Evolutionary conservation across 2,329 filamentous ascomycete species (phyloP).

Genomic region (Neoarthrinium moseri): DNA sequence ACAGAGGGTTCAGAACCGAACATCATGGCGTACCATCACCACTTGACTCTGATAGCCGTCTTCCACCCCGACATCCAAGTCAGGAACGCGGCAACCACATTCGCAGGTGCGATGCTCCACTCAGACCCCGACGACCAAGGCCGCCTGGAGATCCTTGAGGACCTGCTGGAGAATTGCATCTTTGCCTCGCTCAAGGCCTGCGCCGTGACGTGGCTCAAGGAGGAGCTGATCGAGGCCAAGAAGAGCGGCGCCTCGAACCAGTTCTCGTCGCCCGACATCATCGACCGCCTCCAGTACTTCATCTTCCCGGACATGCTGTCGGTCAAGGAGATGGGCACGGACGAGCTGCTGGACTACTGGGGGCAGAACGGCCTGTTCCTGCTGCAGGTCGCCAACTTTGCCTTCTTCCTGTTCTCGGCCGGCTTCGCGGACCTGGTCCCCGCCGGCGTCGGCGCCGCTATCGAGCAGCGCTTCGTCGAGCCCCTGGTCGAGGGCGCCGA

Average conservation of each 20-base stretch:
- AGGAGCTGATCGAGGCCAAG: constrained; percentile 54
- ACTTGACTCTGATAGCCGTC: constrained; percentile 54
- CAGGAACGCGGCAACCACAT: constrained; percentile 52
- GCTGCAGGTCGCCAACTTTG: constrained; percentile 61
- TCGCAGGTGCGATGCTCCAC: constrained; percentile 56
- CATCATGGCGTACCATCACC: constrained; percentile 62
- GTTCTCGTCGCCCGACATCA: constrained; percentile 53
- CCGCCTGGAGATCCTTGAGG: constrained; percentile 60
- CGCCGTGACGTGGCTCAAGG: constrained; percentile 62
- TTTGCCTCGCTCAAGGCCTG: constrained; percentile 62
- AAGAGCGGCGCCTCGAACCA: constrained; percentile 26
- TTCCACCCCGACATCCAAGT: constrained; percentile 55
- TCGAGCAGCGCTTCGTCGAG: constrained; percentile 57
- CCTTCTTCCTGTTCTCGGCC: constrained; percentile 53
- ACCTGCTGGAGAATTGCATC: constrained; percentile 64
- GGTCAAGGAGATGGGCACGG: constrained; percentile 39
- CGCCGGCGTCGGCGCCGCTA: constrained; percentile 53
- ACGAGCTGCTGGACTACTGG: constrained; percentile 51
- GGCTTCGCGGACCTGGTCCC: constrained; percentile 50
- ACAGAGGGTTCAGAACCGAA: constrained; percentile 32
- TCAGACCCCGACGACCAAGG: constrained; percentile 58
- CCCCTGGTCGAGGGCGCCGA: constrained; percentile 48
- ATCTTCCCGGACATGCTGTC: constrained; percentile 57
- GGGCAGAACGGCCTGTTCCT: constrained; percentile 51
- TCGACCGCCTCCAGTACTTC: constrained; percentile 60